Percentiles rank a stretch among this genome's conserved stretches.
phyloP scores from a whole-genome alignment of 2,329 filamentous ascomycete genomes.

The Xylariaceae sp. region DNA sequence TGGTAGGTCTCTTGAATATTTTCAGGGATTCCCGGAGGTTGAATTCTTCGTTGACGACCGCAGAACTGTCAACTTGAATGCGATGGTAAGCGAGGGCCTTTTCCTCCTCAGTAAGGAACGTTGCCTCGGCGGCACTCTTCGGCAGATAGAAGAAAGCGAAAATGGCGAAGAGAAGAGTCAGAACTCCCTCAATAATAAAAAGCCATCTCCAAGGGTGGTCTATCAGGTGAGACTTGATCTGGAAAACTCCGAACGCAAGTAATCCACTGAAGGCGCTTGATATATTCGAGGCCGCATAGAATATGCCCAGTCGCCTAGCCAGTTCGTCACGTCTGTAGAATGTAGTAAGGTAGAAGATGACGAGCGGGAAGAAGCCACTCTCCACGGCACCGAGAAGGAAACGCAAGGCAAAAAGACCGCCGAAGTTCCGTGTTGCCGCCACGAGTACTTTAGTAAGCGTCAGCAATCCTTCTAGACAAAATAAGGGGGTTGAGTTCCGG shows the following conservation, averaged over 20 bases:
- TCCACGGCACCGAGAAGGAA: conserved; percentile 69
- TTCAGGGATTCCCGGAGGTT: conserved; percentile 47
- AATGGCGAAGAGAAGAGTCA: conserved; percentile 57
- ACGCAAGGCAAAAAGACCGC: conserved; percentile 61
- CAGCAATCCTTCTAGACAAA: conserved; percentile 50
- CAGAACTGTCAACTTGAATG: conserved; percentile 72
- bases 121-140: conserved; percentile 57
- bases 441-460: conserved; percentile 50
- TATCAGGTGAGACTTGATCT: conserved; percentile 38
- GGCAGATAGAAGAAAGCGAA: conserved; percentile 70
- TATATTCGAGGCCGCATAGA: conserved; percentile 73
- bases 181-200: conserved; percentile 46
- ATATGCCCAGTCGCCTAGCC: conserved; percentile 64
- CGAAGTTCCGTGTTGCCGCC: conserved; percentile 55
- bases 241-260: conserved; percentile 47
- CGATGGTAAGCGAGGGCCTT: conserved; percentile 65
- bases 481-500: background rate
- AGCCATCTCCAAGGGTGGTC: conserved; percentile 47
- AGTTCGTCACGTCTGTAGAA: conserved; percentile 71
- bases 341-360: conserved; percentile 53
- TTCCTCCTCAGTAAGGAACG: conserved; percentile 62
- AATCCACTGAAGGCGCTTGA: conserved; percentile 55
- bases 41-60: conserved; percentile 52
- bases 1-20: conserved; percentile 49
- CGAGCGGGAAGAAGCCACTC: conserved; percentile 64